Base-by-base conservation (phyloP, 2,329 filamentous ascomycete species). In the Botryotinia calthae region DNA sequence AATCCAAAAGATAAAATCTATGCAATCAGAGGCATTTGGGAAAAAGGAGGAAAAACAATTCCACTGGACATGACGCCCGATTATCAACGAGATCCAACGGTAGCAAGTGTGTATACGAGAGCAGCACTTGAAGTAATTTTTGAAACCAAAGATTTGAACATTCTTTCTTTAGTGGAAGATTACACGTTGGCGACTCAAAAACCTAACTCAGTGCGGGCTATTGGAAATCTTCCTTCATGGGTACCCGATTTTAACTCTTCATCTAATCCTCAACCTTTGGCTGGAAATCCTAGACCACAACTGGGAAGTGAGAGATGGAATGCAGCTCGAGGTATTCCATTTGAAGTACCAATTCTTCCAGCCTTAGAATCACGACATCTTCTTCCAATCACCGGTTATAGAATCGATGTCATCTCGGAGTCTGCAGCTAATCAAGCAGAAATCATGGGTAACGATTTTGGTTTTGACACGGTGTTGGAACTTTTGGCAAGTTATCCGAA, bases 151-250 rank as follows among this genome's bases (percentile, higher is more conserved):
- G 73, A 76, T 51, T 54, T 76, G 28, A 76, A 76, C 25, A 65
- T 74, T 31, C 72, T 76, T 34, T 76, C 75, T 16, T 63, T 74
- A 2, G 75, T 76, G 9, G 75, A 76, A 51, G 74, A 76, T 62
- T 22, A 14, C 20, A 58, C 51, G 4, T 54, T 62, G 18, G 31
- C 64, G 25, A 71, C 56, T 14, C 28, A 71, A 22, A 54, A 67
- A 9, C 65, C 34, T 10, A 42, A 56, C 12, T 72, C 63, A 3
- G 42, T 72, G 16, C 54, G 70, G 46, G 63, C 40, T 7, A 20
- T 51, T 18, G 54, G 54, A 9, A 51, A 67, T 25, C 54, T 76
- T 7, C 75, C 75, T 16, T 75, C 74, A 14, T 76, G 75, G 75
- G 71, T 75, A 12, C 75, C 75, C 16, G 74, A 76, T 54, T 75